Base-by-base conservation (phyloP, 2,329 filamentous ascomycete genomes). In the Cordyceps pruinosa region DNA sequence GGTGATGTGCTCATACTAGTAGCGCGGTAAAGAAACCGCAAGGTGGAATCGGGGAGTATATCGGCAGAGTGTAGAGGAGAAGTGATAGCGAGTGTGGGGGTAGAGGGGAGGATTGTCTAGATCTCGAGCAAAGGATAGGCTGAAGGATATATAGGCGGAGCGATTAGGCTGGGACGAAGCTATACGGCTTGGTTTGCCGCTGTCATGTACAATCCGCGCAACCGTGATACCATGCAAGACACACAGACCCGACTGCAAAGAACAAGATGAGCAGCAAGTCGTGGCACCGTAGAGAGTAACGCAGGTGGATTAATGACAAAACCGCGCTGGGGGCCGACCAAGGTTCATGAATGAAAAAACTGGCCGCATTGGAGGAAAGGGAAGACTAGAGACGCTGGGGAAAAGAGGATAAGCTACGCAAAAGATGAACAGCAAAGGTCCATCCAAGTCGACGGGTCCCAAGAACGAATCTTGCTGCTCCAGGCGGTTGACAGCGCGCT, bases 181-280 rank as follows among this genome's bases (percentile, higher is more conserved):
- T 56, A 56, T 56, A 56, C 53, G 53, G 45, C 44, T 48, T 56
- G 53, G 53, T 56, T 56, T 56, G 53, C 53, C 53, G 53, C 53
- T 49, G 53, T 48, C 53, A 56, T 56, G 53, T 56, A 56, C 53
- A 56, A 56, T 37, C 45, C 45, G 53, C 44, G 34, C 53, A 56
- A 56, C 44, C 25, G 53, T 56, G 45, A 49, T 56, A 49, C 53
- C 44, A 56, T 46, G 42, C 52, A 53, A 47, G 42, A 55, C 45
- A 56, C 53, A 56, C 53, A 48, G 34, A 30, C 53, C 44, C 44
- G 44, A 56, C 42, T 56, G 53, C 53, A 46, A 48, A 48, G 35
- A 57, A n/a, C 46, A 37, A 39, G 47, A 45, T 28, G 46, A 45
- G 19, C 55, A 51, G 35, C 19, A 51, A 25, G 26, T 39, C 26